Evolutionary conservation across 768 basidiomycete genomes (phyloP).

Genomic region (Hericium alpestre): DNA sequence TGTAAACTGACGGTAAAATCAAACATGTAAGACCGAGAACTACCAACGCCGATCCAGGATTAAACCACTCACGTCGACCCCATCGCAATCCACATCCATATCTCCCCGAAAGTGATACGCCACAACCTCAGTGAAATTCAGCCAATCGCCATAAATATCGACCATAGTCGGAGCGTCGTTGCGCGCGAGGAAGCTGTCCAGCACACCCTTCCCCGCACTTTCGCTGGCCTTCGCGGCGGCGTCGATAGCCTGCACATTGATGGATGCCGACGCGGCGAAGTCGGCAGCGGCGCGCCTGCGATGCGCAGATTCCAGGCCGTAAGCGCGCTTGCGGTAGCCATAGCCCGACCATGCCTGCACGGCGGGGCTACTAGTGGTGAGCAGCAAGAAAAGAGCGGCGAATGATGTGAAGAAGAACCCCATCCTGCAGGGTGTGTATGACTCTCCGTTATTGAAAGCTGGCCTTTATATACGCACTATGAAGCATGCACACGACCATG

Average conservation of each 20-base stretch:
- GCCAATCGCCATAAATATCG: background rate
- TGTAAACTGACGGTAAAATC: background rate
- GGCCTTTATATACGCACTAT: too few species aligned
- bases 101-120: background rate
- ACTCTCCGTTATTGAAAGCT: too few species aligned
- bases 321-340: background rate
- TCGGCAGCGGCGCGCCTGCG: background rate
- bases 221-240: background rate
- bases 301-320: background rate
- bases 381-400: background rate
- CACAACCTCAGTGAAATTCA: background rate
- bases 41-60: background rate
- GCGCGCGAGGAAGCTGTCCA: background rate
- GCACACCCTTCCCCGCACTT: background rate
- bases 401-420: background rate
- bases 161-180: background rate
- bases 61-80: background rate
- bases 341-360: background rate
- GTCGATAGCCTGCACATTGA: background rate
- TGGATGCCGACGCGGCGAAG: background rate
- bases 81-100: background rate
- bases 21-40: background rate
- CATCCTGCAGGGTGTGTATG: background rate
- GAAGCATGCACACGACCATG: too few species aligned
- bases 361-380: background rate